phyloP scores from a whole-genome alignment of 495 filamentous ascomycete genomes.

The Pseudotulostoma volvatum region DNA sequence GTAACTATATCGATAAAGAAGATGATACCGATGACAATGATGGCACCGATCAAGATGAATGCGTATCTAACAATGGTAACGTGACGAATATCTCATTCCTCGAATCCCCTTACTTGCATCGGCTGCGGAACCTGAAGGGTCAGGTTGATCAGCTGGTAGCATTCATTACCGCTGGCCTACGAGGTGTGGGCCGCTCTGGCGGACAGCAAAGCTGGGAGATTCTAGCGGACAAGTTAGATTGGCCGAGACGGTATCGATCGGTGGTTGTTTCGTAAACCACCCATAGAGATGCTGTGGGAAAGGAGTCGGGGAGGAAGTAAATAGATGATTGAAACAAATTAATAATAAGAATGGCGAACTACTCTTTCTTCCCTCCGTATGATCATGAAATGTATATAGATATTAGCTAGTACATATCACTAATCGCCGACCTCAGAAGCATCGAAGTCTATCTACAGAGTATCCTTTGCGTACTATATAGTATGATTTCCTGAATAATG shows the following conservation, averaged over 20 bases:
- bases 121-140: constrained; percentile 20
- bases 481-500: too few relatives aligned
- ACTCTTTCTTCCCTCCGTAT: too few relatives aligned
- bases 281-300: too few relatives aligned
- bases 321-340: too few relatives aligned
- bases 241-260: constrained; percentile 8
- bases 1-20: constrained; percentile 6
- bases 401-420: too few relatives aligned
- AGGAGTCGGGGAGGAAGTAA: too few relatives aligned
- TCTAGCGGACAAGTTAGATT: constrained; percentile 30
- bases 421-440: too few relatives aligned
- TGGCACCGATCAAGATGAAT: constrained; percentile 11
- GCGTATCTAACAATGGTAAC: constrained; percentile 11
- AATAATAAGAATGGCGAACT: too few relatives aligned
- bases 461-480: too few relatives aligned
- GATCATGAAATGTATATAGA: too few relatives aligned
- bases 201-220: constrained; percentile 34
- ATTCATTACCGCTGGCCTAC: constrained; percentile 31
- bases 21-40: constrained; percentile 10
- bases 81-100: constrained; percentile 12
- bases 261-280: too few relatives aligned
- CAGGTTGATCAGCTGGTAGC: constrained; percentile 25
- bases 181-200: constrained; percentile 28
- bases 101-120: constrained; percentile 15
- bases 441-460: too few relatives aligned